These are phyloP conservation scores for Sporothrix brunneoviolacea DNA, from an alignment of 2,329 filamentous ascomycete species.

Conservation along the genomic window DNA sequence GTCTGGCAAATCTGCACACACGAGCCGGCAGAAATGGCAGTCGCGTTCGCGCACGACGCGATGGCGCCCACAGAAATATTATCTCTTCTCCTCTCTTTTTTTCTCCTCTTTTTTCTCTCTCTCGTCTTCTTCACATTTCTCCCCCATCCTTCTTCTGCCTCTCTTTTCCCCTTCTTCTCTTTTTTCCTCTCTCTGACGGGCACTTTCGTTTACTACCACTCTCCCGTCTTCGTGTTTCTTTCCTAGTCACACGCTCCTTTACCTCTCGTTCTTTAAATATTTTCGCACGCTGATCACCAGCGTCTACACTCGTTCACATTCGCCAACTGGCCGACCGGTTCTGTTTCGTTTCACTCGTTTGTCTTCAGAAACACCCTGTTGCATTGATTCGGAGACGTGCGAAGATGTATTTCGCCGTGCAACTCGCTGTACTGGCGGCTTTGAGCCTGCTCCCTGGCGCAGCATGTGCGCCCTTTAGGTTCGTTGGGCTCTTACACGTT, in stretches of 20 bases:
- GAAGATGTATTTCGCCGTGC: background rate
- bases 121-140: background rate
- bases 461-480: background rate
- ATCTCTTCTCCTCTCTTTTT: background rate
- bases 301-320: background rate
- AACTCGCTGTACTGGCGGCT: background rate
- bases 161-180: background rate
- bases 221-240: background rate
- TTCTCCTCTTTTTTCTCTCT: background rate
- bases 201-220: background rate
- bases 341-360: background rate
- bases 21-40: background rate
- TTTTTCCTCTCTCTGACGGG: background rate
- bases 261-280: too few relatives aligned
- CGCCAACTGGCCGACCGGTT: background rate
- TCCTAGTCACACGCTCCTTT: background rate
- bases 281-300: too few relatives aligned
- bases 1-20: background rate
- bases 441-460: background rate
- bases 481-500: background rate
- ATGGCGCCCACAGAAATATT: too few relatives aligned
- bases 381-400: too few relatives aligned
- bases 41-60: background rate
- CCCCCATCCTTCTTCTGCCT: background rate
- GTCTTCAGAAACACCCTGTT: background rate